Conservation (phyloP, 768 basidiomycete species). For the Trametes villosa region DNA sequence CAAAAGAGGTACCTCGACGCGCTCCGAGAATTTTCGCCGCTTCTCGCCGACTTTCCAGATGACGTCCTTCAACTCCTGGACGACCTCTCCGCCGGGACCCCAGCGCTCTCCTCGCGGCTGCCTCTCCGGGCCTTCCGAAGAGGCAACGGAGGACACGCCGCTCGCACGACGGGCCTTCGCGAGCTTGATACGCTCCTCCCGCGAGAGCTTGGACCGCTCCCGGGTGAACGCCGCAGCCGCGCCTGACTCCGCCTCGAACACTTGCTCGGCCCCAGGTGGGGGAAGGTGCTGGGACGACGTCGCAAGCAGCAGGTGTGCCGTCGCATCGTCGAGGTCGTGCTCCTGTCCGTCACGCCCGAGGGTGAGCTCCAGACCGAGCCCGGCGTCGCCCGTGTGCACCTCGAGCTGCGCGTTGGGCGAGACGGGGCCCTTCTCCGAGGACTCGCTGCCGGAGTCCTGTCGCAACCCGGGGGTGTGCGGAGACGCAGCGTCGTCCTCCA, state of each 20-base stretch:
- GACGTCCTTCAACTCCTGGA: constrained; percentile 84
- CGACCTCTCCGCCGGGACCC: constrained; percentile 80
- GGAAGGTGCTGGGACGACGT: constrained; percentile 60
- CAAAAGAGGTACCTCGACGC: background rate
- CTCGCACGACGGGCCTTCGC: constrained; percentile 59
- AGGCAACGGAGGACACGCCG: constrained; percentile 30
- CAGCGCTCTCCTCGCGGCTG: constrained; percentile 47
- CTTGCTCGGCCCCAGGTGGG: constrained; percentile 74
- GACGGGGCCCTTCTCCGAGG: constrained; percentile 56
- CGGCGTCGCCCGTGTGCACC: background rate
- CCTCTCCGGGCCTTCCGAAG: constrained; percentile 20
- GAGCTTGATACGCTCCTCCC: constrained; percentile 75
- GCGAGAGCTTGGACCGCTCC: constrained; percentile 65
- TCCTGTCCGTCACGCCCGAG: constrained; percentile 20
- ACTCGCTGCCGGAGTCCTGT: constrained; percentile 54
- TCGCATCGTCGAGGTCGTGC: constrained; percentile 64
- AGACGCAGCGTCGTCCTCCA: constrained; percentile 51
- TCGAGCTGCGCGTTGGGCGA: constrained; percentile 28
- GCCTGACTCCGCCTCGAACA: constrained; percentile 74
- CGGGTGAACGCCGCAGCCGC: constrained; percentile 45
- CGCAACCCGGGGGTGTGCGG: constrained; percentile 53
- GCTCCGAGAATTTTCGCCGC: constrained; percentile 54
- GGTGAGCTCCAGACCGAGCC: constrained; percentile 31
- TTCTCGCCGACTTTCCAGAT: constrained; percentile 85
- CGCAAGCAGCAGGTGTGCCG: constrained; percentile 55